A percentile compares a stretch with the other conserved stretches of the same genome.
phyloP scores from a whole-genome alignment of 2,329 filamentous ascomycete species.

The Madurella fahalii region DNA sequence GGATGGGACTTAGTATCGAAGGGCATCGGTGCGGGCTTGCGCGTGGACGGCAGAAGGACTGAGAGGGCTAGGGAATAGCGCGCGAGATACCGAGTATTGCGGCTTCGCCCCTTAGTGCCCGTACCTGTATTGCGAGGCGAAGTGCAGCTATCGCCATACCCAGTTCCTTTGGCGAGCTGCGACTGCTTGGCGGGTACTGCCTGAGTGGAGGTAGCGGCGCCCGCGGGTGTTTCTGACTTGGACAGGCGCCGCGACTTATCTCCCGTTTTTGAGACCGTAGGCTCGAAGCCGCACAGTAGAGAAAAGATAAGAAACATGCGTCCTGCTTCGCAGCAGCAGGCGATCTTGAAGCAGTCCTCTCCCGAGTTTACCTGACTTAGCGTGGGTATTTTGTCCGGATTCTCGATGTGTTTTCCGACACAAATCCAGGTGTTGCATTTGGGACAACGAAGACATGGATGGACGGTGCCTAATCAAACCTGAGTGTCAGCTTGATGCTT shows the following conservation, averaged over 20 bases:
- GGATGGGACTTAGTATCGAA: conserved; percentile 5
- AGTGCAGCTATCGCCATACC: conserved; percentile 13
- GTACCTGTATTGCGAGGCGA: background rate
- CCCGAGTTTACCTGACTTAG: background rate
- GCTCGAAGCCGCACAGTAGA: conserved; percentile 22
- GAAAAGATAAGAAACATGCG: conserved; percentile 25
- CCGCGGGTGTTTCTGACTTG: background rate
- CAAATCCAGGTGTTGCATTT: conserved; percentile 20
- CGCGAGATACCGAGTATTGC: background rate
- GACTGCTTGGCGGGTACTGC: background rate
- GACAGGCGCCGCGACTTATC: background rate
- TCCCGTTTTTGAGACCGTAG: background rate
- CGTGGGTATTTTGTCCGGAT: background rate
- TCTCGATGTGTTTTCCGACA: conserved; percentile 1
- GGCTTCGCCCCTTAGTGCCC: background rate
- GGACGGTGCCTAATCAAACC: conserved; percentile 8
- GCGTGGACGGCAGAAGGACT: conserved; percentile 7
- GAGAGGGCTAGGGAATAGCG: conserved; percentile 18
- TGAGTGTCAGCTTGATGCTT: conserved; percentile 8
- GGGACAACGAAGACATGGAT: conserved; percentile 11
- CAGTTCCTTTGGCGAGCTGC: conserved; percentile 21
- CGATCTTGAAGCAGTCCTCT: conserved; percentile 10
- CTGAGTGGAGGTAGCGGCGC: background rate
- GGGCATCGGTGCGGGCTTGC: background rate
- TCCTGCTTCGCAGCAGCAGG: conserved; percentile 26